Evolutionary conservation across 495 filamentous ascomycete genomes (phyloP), one percentile per base, ranked within the genome.

Genomic region (Penicillium longicatenatum): DNA sequence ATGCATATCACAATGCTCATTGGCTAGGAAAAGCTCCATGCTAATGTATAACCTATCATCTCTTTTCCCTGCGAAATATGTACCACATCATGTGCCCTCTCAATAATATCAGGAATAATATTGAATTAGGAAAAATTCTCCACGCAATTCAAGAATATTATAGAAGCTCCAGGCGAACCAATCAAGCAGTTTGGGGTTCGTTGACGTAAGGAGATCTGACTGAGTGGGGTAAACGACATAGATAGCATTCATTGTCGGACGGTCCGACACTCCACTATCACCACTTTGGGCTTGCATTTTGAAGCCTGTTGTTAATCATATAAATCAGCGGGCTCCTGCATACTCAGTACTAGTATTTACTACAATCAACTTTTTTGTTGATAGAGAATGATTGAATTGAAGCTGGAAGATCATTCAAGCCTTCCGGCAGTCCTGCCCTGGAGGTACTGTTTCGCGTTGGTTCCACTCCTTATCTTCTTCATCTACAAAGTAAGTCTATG

Each of bases 401-500:
- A 50, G 26, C 12, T 54, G 11, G 56, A 56, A 22, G 49, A 56
- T 12, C 31, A 59, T 16, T 31, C 50, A 11, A 20, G 39, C 41
- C 31, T 48, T 17, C n/a, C 58, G 22, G 42, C 46, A 1, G 9
- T 39, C 0, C 2, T 59, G 1, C 48, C 55, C 20, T 8, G 41
- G 29, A 56, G 6, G 10, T 63, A 56, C 33, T 5, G 26, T 1
- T 12, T 59, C 16, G 55, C 22, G 1, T 20, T 63, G 19, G 44
- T 63, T 12, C 60, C 60, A 16, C 14, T 63, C 29, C 2, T 48
- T 37, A 3, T 63, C 21, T 63, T 53, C 19, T n/a, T 63, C 19
- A 14, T 63, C 1, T 63, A 59, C 37, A 59, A 54, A 22, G 60
- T 63, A 50, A 43, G 60, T 50, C n/a, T 6, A n/a, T n/a, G n/a